A percentile compares a stretch with the other conserved stretches of the same genome.
These are phyloP conservation scores for Coniochaeta prunicola DNA, from an alignment of 2,329 filamentous ascomycete genomes.

Conservation along the genomic window DNA sequence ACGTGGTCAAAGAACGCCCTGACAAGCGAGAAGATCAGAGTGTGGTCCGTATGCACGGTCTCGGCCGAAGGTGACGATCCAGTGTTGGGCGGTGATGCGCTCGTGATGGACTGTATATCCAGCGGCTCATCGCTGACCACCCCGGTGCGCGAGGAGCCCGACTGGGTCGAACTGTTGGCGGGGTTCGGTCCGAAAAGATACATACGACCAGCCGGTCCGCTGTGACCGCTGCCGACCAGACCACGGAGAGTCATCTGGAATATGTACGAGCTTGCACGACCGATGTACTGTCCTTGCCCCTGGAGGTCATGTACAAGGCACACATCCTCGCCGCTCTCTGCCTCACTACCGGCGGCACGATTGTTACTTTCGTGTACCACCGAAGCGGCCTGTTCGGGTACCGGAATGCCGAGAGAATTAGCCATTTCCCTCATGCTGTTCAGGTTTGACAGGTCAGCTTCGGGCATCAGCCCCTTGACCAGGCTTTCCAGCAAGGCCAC, in stretches of 20 bases:
- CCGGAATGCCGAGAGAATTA: conserved; percentile 27
- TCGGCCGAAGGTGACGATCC: conserved; percentile 9
- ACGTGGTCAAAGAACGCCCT: conserved; percentile 31
- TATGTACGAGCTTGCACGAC: conserved; percentile 30
- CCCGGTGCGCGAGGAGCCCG: neutral
- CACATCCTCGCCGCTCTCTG: conserved; percentile 19
- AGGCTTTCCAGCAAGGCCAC: conserved; percentile 33
- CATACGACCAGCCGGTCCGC: conserved; percentile 22
- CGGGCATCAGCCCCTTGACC: conserved; percentile 33
- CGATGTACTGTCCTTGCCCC: conserved; percentile 35
- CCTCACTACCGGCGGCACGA: conserved; percentile 10
- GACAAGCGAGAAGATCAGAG: conserved; percentile 17
- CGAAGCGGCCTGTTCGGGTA: conserved; percentile 19
- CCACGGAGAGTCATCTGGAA: conserved; percentile 32
- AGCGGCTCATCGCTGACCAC: neutral
- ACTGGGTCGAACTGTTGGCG: conserved; percentile 17
- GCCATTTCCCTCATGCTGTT: conserved; percentile 31
- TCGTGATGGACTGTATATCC: neutral
- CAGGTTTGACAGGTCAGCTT: conserved; percentile 31
- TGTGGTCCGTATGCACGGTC: neutral
- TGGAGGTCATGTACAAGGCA: conserved; percentile 31
- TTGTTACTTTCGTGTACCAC: conserved; percentile 6
- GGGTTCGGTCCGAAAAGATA: conserved; percentile 32
- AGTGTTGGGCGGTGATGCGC: neutral
- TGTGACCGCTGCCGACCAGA: conserved; percentile 22